Evolutionary conservation across 2,329 filamentous ascomycete species (phyloP).

Genomic region (Aspergillus sp.): DNA sequence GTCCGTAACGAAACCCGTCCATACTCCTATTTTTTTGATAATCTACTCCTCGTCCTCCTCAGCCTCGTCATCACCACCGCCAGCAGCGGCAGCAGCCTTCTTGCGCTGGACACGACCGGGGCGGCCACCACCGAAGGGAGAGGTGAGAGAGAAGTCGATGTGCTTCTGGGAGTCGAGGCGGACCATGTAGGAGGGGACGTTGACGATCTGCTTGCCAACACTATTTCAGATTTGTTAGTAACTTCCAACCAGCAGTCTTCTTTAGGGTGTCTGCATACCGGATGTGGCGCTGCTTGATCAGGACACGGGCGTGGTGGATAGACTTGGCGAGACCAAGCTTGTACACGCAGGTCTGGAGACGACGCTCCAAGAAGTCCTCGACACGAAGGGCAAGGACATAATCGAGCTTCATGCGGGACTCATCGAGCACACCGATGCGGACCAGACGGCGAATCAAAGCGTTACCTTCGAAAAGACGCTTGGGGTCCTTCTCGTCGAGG

Average conservation of each 20-base stretch:
- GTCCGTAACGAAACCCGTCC: conserved; percentile 40
- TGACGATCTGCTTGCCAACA: conserved; percentile 99
- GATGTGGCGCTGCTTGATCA: conserved; percentile 99
- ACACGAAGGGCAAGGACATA: conserved; percentile 99
- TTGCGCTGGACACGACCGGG: conserved; percentile 98
- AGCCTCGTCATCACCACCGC: conserved; percentile 56
- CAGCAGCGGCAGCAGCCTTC: conserved; percentile 97
- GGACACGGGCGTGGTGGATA: conserved; percentile 99
- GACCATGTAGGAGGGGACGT: conserved; percentile 98
- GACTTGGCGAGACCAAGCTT: conserved; percentile 99
- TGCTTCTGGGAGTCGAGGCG: conserved; percentile 99
- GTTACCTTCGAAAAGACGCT: conserved; percentile 99
- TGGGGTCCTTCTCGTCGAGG: conserved; percentile 99
- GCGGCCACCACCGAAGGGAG: conserved; percentile 95
- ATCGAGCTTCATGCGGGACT: conserved; percentile 99
- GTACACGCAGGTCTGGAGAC: conserved; percentile 99
- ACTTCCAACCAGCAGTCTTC: neutral
- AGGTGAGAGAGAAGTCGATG: conserved; percentile 98
- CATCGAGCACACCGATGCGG: conserved; percentile 98
- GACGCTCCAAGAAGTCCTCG: conserved; percentile 99
- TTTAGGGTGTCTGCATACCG: conserved; percentile 41
- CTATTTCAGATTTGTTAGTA: conserved; percentile 40
- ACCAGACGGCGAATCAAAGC: conserved; percentile 99
- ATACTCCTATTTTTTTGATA: conserved; percentile 38
- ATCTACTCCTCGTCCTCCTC: conserved; percentile 75